Base-by-base conservation (phyloP, 306 rosid genomes). In the Vicia villosa region DNA sequence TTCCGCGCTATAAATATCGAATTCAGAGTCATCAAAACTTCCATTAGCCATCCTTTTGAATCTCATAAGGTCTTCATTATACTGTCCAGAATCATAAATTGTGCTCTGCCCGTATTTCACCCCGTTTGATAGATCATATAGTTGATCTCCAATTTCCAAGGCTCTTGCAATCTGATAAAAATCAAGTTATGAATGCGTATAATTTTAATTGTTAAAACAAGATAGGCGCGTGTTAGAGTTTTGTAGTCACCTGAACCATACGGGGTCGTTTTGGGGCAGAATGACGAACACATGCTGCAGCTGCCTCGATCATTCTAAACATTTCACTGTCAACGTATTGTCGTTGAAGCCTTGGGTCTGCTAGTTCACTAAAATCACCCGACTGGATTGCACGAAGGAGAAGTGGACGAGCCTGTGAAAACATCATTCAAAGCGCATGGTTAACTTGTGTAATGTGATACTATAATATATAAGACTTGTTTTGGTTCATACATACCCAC, bases 221-320 rank as follows among this genome's bases (percentile, higher is more conserved):
- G 24, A 19, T 17, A 17, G 12, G 1, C 11, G 9, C 9, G 56
- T 8, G 13, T 55, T 24, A 8, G 64, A 8, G 64, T n/a, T 15
- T 34, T 32, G 21, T 32, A 32, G 17, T 59, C 1, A 94, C 99
- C 99, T 94, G 99, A 47, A 71, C 82, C 97, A 94, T 91, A 11
- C 99, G 73, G 30, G 99, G 99, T 32, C 99, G 88, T 75, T 87
- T 91, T 19, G 81, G 87, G 73, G 89, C 97, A 16, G 97, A 94
- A 70, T 87, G 96, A 22, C 97, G 96, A 70, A 94, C 86, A 34
- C 99, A 91, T 1, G 97, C 99, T 41, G 95, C 99, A 11, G 99
- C 97, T 42, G 96, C 92, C 81, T 87, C 96, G 9, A 89, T 79
- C 99, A 94, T 94, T 77, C 80, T 83, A 69, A 79, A 40, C 96